A percentile compares a stretch with the other conserved stretches of the same genome.
Conservation (phyloP, 495 filamentous ascomycete species). For the Monascus purpureus region DNA sequence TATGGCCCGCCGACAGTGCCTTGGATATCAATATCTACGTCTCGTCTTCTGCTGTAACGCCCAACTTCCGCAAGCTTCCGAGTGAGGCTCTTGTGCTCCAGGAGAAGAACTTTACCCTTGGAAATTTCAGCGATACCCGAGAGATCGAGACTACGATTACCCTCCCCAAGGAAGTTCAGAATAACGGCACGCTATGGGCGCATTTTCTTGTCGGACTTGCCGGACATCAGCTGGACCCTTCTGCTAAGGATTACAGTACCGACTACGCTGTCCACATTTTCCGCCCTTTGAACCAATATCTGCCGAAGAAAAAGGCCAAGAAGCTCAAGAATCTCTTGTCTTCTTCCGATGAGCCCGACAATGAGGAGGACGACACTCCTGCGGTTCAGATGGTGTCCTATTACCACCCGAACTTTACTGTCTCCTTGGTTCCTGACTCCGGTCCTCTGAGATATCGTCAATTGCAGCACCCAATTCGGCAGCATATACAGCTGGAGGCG, state of each 20-base stretch:
- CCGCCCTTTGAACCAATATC: constrained; percentile 74
- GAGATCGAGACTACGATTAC: constrained; percentile 62
- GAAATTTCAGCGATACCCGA: constrained; percentile 67
- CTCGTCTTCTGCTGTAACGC: constrained; percentile 55
- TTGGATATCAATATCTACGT: constrained; percentile 81
- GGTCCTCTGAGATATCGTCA: constrained; percentile 51
- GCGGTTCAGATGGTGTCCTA: constrained; percentile 54
- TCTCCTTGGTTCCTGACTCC: constrained; percentile 73
- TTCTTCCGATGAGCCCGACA: constrained; percentile 36
- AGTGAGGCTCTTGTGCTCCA: constrained; percentile 49
- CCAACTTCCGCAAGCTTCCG: constrained; percentile 45
- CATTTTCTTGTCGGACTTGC: constrained; percentile 79
- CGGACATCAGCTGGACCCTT: constrained; percentile 63
- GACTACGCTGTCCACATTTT: constrained; percentile 68
- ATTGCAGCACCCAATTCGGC: constrained; percentile 58
- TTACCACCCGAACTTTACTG: constrained; percentile 90
- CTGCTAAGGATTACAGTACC: constrained; percentile 52
- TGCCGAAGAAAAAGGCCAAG: constrained; percentile 76
- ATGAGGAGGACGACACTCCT: constrained; percentile 42
- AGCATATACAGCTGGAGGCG: constrained; percentile 63
- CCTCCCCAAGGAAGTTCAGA: constrained; percentile 67
- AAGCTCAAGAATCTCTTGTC: constrained; percentile 85
- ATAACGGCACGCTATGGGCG: constrained; percentile 86
- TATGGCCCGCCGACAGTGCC: constrained; percentile 67
- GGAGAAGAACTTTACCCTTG: constrained; percentile 70